phyloP scores from a whole-genome alignment of 495 filamentous ascomycete genomes.

The Antarctomyces pellizariae region DNA sequence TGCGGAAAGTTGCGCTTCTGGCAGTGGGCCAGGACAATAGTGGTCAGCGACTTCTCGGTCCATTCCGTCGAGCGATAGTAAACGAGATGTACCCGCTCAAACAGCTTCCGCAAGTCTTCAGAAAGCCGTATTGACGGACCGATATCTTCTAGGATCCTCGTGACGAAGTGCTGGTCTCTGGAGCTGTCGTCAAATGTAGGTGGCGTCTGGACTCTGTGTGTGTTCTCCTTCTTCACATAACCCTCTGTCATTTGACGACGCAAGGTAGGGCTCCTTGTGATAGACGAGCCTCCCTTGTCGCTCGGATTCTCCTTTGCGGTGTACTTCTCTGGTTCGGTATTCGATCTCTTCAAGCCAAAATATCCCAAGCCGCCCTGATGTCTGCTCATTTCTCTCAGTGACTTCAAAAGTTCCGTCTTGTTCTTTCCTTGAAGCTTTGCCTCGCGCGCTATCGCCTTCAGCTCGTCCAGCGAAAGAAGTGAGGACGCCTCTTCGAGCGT shows the following conservation, averaged over 20 bases:
- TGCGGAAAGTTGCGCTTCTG: slow-evolving; percentile 68
- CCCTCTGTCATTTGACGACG: too few relatives aligned
- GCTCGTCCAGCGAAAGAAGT: slow-evolving; percentile 61
- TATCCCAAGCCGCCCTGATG: slow-evolving; percentile 50
- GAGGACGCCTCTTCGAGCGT: slow-evolving; percentile 70
- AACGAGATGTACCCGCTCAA: slow-evolving; percentile 83
- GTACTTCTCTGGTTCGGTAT: slow-evolving; percentile 14
- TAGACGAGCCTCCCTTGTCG: slow-evolving; percentile 1
- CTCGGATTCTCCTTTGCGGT: slow-evolving; percentile 5
- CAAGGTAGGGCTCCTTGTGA: too few relatives aligned
- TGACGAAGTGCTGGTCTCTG: slow-evolving; percentile 35
- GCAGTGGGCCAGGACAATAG: slow-evolving; percentile 81
- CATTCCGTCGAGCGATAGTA: slow-evolving; percentile 93
- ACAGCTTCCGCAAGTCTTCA: slow-evolving; percentile 48
- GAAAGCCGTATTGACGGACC: slow-evolving; percentile 72
- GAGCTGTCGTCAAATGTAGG: slow-evolving; percentile 9
- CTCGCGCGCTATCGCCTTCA: slow-evolving; percentile 68
- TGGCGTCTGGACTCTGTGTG: too few relatives aligned
- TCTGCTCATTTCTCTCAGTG: slow-evolving; percentile 44
- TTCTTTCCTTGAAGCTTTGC: slow-evolving; percentile 75
- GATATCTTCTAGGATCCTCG: slow-evolving; percentile 58
- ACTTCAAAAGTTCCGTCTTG: slow-evolving; percentile 55
- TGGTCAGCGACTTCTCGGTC: slow-evolving; percentile 90
- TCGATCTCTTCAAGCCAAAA: slow-evolving; percentile 26
- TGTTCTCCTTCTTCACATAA: too few relatives aligned